These are phyloP conservation scores for Umbelopsis vinacea DNA, from an alignment of 192 early-diverging fungal species.

Conservation along the genomic window DNA sequence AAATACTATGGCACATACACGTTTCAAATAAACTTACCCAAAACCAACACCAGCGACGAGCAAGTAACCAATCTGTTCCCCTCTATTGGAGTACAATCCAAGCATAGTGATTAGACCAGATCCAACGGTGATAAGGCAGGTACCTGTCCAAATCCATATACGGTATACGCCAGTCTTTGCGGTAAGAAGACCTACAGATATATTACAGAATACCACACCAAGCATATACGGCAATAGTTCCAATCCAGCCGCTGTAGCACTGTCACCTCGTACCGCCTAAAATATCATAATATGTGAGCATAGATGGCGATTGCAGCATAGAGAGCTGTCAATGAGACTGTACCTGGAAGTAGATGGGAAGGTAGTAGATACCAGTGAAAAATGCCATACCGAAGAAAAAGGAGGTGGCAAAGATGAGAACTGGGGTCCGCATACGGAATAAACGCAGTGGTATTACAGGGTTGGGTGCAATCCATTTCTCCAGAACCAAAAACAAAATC, in stretches of 20 bases:
- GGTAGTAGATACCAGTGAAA: conserved; percentile 70
- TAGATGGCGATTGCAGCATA: too few species aligned
- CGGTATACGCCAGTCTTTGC: conserved; percentile 62
- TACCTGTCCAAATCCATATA: conserved; percentile 66
- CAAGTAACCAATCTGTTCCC: conserved; percentile 62
- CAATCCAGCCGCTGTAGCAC: conserved; percentile 76
- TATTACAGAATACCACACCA: conserved; percentile 71
- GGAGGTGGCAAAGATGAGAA: conserved; percentile 59
- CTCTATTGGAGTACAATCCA: conserved; percentile 48
- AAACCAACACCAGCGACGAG: conserved; percentile 76
- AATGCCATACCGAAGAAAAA: conserved; percentile 66
- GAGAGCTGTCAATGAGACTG: not conserved
- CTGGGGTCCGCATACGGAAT: conserved; percentile 59
- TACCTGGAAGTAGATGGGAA: conserved; percentile 80
- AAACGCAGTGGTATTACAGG: conserved; percentile 72
- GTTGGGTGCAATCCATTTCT: conserved; percentile 65
- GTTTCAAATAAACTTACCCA: not conserved
- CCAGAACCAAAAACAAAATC: conserved; percentile 56
- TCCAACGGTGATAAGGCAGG: conserved; percentile 64
- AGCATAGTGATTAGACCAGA: conserved; percentile 64
- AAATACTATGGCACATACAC: too few species aligned
- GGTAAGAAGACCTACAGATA: conserved; percentile 66
- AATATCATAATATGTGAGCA: not conserved
- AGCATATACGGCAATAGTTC: conserved; percentile 74
- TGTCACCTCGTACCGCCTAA: conserved; percentile 60